Conservation (phyloP, 1,284 basidiomycete species). For the Ustilago lituana region DNA sequence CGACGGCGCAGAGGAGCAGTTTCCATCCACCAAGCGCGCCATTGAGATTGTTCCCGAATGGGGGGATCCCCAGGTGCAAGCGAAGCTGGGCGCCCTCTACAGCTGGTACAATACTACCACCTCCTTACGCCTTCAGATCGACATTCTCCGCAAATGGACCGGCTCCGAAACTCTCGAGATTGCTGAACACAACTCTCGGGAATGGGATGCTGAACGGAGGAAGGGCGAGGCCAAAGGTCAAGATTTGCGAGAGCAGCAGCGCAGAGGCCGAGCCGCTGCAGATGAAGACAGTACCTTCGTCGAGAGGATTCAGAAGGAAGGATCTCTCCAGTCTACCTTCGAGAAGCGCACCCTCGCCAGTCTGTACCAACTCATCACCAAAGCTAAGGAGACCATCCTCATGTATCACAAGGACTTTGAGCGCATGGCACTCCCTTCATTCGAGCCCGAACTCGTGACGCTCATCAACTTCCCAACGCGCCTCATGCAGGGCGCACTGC, state of each 20-base stretch:
- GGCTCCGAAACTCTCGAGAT: constrained; percentile 59
- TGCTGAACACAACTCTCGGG: constrained; percentile 18
- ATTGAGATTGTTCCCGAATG: constrained; percentile 59
- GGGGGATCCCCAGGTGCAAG: constrained; percentile 50
- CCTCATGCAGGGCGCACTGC: constrained; percentile 89
- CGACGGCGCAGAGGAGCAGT: constrained; percentile 62
- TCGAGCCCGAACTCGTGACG: constrained; percentile 89
- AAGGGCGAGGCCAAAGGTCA: constrained; percentile 10
- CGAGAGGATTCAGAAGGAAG: constrained; percentile 93
- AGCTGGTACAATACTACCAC: constrained; percentile 63
- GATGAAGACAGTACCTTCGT: constrained; percentile 74
- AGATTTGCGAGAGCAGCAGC: constrained; percentile 18
- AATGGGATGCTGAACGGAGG: constrained; percentile 8
- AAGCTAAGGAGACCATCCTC: constrained; percentile 87
- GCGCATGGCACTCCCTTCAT: constrained; percentile 88
- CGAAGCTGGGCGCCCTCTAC: constrained; percentile 61
- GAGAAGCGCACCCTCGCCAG: constrained; percentile 91
- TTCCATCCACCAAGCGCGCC: constrained; percentile 58
- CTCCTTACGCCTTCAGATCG: constrained; percentile 55
- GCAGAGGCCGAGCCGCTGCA: constrained; percentile 16
- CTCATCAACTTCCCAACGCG: constrained; percentile 94
- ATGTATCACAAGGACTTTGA: constrained; percentile 78
- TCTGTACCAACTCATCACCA: constrained; percentile 83
- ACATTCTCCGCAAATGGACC: constrained; percentile 64
- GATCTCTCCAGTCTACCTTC: constrained; percentile 90